Evolutionary conservation across 441 rosid genomes (phyloP).

Genomic region (Bruguiera hainesii): DNA sequence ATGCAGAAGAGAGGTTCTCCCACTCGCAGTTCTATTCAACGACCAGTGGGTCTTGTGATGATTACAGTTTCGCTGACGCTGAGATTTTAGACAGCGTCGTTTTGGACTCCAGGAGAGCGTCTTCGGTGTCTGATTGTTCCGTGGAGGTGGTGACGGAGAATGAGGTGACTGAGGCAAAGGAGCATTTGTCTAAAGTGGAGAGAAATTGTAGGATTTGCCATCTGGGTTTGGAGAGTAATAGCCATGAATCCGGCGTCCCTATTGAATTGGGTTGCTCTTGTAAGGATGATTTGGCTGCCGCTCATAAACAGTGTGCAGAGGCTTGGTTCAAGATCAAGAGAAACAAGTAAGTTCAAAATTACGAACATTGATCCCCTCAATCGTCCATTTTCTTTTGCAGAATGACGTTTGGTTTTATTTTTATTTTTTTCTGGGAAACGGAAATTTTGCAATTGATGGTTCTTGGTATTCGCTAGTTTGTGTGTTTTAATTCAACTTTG

Average conservation of each 20-base stretch:
- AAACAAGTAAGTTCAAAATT: slow-evolving; percentile 52
- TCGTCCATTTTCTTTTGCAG: background rate
- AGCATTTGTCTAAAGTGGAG: slow-evolving; percentile 50
- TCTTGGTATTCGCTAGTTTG: background rate
- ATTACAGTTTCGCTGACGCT: slow-evolving; percentile 38
- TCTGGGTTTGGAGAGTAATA: slow-evolving; percentile 70
- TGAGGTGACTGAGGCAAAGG: slow-evolving; percentile 39
- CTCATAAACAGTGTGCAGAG: slow-evolving; percentile 91
- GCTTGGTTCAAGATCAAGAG: slow-evolving; percentile 98
- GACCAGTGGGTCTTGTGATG: slow-evolving; percentile 68
- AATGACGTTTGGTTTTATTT: slow-evolving; percentile 2
- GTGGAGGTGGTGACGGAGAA: slow-evolving; percentile 44
- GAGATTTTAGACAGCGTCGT: slow-evolving; percentile 32
- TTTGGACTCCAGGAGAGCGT: slow-evolving; percentile 49
- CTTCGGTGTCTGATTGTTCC: slow-evolving; percentile 55
- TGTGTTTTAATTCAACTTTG: background rate
- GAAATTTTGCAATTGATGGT: slow-evolving; percentile 2
- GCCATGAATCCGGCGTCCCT: slow-evolving; percentile 64
- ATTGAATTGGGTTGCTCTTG: slow-evolving; percentile 91
- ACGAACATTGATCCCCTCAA: background rate
- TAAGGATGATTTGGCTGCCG: slow-evolving; percentile 85
- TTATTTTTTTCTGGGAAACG: slow-evolving; percentile 10
- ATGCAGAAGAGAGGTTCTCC: slow-evolving; percentile 80
- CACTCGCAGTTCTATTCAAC: slow-evolving; percentile 87
- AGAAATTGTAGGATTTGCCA: slow-evolving; percentile 93